phyloP scores from a whole-genome alignment of 139 green algal species.

The Zygnema cylindricum region DNA sequence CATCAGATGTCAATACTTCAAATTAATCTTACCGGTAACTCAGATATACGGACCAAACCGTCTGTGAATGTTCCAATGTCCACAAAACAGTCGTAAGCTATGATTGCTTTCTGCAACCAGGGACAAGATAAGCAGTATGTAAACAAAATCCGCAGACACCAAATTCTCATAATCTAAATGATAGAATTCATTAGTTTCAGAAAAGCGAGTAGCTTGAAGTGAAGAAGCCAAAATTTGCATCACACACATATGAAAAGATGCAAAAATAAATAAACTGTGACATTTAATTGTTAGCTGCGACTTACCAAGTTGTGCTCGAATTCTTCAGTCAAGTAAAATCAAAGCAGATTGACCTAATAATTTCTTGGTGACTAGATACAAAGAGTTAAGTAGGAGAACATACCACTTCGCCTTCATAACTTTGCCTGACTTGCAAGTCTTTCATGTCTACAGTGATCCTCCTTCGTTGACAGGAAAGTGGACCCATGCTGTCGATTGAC shows the following conservation, averaged over 20 bases:
- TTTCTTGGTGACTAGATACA: too few species aligned
- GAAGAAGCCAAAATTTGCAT: neutral
- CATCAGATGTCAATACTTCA: neutral
- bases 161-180: neutral
- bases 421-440: slow-evolving; percentile 44
- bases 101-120: slow-evolving; percentile 61
- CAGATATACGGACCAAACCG: slow-evolving; percentile 94
- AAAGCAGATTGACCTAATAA: too few species aligned
- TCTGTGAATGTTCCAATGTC: slow-evolving; percentile 84
- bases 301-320: neutral
- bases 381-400: slow-evolving; percentile 16
- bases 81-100: slow-evolving; percentile 91
- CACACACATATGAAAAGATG: neutral
- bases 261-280: neutral
- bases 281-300: neutral
- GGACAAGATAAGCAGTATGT: neutral
- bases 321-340: slow-evolving; percentile 11
- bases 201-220: too few species aligned
- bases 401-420: slow-evolving; percentile 51
- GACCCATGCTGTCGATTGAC: too few species aligned
- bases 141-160: neutral
- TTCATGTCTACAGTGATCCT: slow-evolving; percentile 52
- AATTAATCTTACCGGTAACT: slow-evolving; percentile 65
- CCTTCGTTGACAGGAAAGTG: slow-evolving; percentile 23
- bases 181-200: neutral